A percentile compares a stretch with the other conserved stretches of the same genome.
Evolutionary conservation across 1,284 basidiomycete species (phyloP).

Genomic region (Coriolopsis trogii): DNA sequence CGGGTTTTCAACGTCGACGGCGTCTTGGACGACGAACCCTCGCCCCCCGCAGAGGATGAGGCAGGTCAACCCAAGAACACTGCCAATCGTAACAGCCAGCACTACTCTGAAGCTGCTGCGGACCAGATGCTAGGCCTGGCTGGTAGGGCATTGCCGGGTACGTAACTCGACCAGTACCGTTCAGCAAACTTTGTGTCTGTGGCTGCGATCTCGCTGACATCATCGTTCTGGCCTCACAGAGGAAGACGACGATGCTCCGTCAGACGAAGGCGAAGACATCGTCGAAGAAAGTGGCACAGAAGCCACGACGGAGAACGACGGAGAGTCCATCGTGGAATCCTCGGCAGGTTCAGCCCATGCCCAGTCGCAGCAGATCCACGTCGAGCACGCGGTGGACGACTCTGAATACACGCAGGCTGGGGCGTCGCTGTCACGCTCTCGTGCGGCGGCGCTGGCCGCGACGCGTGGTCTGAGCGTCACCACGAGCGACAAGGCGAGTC

Average conservation of each 20-base stretch:
- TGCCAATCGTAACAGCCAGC: conserved; percentile 71
- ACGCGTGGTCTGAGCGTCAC: conserved; percentile 69
- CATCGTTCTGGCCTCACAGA: conserved; percentile 20
- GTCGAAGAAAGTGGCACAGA: conserved; percentile 75
- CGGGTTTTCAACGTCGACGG: conserved; percentile 80
- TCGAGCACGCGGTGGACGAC: conserved; percentile 18
- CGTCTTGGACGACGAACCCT: conserved; percentile 35
- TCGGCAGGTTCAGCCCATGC: conserved; percentile 42
- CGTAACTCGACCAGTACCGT: conserved; percentile 34
- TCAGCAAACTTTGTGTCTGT: conserved; percentile 11
- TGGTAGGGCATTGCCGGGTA: conserved; percentile 67
- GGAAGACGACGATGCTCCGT: conserved; percentile 57
- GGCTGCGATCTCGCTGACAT: conserved; percentile 19
- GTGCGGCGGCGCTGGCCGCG: conserved; percentile 65
- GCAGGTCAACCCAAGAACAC: conserved; percentile 41
- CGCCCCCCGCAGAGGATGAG: conserved; percentile 30
- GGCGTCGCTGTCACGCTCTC: conserved; percentile 39
- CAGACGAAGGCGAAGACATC: conserved; percentile 68
- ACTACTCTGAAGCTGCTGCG: conserved; percentile 78
- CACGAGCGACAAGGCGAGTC: conserved; percentile 55
- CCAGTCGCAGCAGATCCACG: conserved; percentile 9
- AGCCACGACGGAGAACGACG: conserved; percentile 60
- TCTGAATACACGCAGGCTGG: conserved; percentile 20
- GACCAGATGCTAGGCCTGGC: conserved; percentile 75
- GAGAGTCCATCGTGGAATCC: conserved; percentile 47